Conservation (phyloP, 768 basidiomycete genomes). For the Boletus subcaerulescens region DNA sequence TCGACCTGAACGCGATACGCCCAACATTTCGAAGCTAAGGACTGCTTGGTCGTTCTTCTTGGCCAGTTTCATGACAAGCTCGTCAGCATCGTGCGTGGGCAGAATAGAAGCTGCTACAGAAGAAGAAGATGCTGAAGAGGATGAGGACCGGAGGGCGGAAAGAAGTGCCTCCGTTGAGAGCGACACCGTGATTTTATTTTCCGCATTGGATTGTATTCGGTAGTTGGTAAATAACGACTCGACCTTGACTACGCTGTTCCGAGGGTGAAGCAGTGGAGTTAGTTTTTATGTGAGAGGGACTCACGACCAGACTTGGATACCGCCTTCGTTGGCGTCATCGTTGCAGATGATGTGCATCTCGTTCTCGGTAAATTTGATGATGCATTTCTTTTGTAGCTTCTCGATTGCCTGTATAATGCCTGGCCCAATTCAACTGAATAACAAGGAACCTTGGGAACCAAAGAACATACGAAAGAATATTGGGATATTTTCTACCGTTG, state of each 20-base stretch:
- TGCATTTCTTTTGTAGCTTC: constrained; percentile 80
- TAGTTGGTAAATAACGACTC: constrained; percentile 70
- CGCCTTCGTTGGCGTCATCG: constrained; percentile 73
- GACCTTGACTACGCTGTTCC: constrained; percentile 57
- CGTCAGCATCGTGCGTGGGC: constrained; percentile 49
- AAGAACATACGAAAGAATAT: constrained; percentile 50
- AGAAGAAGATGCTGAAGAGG: constrained; percentile 45
- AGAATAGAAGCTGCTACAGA: constrained; percentile 28
- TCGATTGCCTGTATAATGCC: constrained; percentile 80
- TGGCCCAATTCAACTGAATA: constrained; percentile 24
- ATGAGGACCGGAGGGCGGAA: constrained; percentile 65
- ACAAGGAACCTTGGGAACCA: neutral
- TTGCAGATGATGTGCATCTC: constrained; percentile 85
- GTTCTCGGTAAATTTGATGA: constrained; percentile 72
- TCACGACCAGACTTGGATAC: constrained; percentile 84
- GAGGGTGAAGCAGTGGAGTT: constrained; percentile 5
- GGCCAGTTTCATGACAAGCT: constrained; percentile 79
- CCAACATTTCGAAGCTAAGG: constrained; percentile 72
- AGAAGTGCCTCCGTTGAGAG: constrained; percentile 73
- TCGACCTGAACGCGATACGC: constrained; percentile 60
- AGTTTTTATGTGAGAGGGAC: constrained; percentile 35
- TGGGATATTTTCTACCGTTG: constrained; percentile 54
- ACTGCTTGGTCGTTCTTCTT: constrained; percentile 83
- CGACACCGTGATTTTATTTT: constrained; percentile 77
- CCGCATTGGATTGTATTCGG: constrained; percentile 82